Percentiles rank a stretch among this genome's conserved stretches.
Evolutionary conservation across 2,329 filamentous ascomycete species (phyloP).

Genomic region (Biscogniauxia marginata): DNA sequence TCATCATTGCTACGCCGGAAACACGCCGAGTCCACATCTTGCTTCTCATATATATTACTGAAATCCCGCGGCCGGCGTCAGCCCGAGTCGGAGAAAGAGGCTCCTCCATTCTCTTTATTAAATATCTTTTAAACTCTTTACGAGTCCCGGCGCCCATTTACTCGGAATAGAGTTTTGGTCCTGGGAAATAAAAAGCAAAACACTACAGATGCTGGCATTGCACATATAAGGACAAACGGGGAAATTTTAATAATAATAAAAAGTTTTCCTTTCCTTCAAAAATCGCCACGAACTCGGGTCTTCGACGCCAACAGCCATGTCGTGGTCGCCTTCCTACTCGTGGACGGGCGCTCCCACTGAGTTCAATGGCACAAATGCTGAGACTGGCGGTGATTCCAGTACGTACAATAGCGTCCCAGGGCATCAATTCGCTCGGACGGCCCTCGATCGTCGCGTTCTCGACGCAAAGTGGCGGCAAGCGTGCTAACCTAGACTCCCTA

Average conservation of each 20-base stretch:
- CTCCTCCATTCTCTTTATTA: constrained; percentile 3
- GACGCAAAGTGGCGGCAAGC: neutral
- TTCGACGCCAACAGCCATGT: constrained; percentile 42
- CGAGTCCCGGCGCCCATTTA: no score
- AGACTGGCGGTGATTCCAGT: constrained; percentile 77
- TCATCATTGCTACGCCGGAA: constrained; percentile 15
- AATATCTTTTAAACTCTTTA: constrained; percentile 1
- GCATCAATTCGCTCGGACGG: constrained; percentile 2
- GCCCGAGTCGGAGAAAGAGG: constrained; percentile 1
- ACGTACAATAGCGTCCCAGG: constrained; percentile 43
- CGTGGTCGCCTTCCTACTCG: constrained; percentile 45
- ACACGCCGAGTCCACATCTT: constrained; percentile 9
- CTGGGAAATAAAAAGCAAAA: no score
- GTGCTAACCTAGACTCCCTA: constrained; percentile 37
- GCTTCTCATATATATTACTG: constrained; percentile 22
- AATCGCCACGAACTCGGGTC: neutral
- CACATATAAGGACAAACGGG: no score
- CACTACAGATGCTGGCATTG: no score
- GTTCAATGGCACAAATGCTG: constrained; percentile 64
- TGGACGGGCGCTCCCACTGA: constrained; percentile 56
- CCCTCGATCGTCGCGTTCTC: neutral
- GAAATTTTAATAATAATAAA: no score
- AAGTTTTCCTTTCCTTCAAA: no score
- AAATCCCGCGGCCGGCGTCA: constrained; percentile 12
- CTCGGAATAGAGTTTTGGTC: no score